phyloP scores from a whole-genome alignment of 768 basidiomycete species.

The Brasilioporus rufonigricans region DNA sequence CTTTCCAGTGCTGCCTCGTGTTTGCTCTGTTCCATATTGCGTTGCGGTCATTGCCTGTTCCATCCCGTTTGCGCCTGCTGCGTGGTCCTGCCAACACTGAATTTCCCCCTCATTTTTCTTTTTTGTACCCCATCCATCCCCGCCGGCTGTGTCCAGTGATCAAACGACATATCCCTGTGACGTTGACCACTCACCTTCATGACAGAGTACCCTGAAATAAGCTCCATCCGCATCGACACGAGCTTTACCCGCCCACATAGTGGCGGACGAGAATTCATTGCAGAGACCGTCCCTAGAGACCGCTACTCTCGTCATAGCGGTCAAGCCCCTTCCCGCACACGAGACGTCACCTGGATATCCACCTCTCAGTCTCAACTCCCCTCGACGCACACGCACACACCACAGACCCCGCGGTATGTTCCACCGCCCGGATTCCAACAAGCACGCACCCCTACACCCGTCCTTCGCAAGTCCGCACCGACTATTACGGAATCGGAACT shows the following conservation, averaged over 20 bases:
- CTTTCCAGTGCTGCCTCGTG: constrained; percentile 34
- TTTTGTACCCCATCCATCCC: neutral
- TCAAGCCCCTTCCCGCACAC: constrained; percentile 24
- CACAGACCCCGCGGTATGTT: constrained; percentile 26
- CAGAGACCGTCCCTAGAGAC: constrained; percentile 23
- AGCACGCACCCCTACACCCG: constrained; percentile 27
- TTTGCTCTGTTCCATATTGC: constrained; percentile 18
- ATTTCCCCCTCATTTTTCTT: neutral
- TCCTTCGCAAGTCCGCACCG: constrained; percentile 27
- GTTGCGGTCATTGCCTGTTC: constrained; percentile 17
- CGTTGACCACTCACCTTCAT: constrained; percentile 15
- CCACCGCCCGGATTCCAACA: constrained; percentile 20
- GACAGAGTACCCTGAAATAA: constrained; percentile 25
- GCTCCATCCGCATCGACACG: constrained; percentile 30
- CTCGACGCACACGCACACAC: constrained; percentile 28
- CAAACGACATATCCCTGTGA: neutral
- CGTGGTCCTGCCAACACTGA: constrained; percentile 8
- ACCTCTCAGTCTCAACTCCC: constrained; percentile 24
- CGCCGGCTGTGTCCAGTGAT: neutral
- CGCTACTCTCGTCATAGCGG: constrained; percentile 30
- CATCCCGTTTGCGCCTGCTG: constrained; percentile 27
- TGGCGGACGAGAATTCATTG: constrained; percentile 26
- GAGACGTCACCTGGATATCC: constrained; percentile 35
- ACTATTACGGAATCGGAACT: constrained; percentile 33
- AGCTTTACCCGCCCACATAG: constrained; percentile 28